Evolutionary conservation across 2,329 filamentous ascomycete genomes (phyloP).

Genomic region (Incumbomyces lentus): DNA sequence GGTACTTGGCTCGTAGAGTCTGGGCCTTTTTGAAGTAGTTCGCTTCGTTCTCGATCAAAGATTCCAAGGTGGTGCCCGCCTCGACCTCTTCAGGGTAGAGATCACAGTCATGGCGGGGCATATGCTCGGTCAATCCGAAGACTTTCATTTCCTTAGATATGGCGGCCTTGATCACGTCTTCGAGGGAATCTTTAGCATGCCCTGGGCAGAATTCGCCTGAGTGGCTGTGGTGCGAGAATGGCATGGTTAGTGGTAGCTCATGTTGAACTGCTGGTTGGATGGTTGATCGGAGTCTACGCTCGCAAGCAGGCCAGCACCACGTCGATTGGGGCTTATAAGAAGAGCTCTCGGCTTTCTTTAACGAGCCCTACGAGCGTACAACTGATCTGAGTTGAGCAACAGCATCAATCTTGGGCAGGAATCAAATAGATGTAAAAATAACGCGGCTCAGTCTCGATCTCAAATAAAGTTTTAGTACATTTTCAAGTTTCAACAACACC

Average conservation of each 20-base stretch:
- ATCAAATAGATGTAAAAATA: too few species aligned
- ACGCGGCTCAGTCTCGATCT: too few species aligned
- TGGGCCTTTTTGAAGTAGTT: constrained; percentile 67
- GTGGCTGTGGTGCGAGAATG: constrained; percentile 95
- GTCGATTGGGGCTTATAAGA: too few species aligned
- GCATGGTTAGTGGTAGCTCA: constrained; percentile 48
- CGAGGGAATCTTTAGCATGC: constrained; percentile 76
- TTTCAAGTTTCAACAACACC: too few species aligned
- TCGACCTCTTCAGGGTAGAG: constrained; percentile 83
- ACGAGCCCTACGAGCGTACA: too few species aligned
- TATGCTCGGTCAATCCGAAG: constrained; percentile 88
- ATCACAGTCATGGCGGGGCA: constrained; percentile 70
- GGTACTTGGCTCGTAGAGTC: constrained; percentile 61
- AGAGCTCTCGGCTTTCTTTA: too few species aligned
- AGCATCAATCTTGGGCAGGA: too few species aligned
- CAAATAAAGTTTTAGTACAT: too few species aligned
- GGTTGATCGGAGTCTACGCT: too few species aligned
- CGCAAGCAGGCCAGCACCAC: too few species aligned
- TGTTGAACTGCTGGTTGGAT: too few species aligned
- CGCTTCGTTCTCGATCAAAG: constrained; percentile 37
- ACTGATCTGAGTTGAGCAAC: too few species aligned
- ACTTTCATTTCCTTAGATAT: constrained; percentile 68
- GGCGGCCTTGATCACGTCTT: constrained; percentile 70
- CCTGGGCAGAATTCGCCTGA: constrained; percentile 92
- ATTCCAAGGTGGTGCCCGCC: constrained; percentile 17